Base-by-base conservation (phyloP, 2,329 filamentous ascomycete species). In the Cytospora piceae region DNA sequence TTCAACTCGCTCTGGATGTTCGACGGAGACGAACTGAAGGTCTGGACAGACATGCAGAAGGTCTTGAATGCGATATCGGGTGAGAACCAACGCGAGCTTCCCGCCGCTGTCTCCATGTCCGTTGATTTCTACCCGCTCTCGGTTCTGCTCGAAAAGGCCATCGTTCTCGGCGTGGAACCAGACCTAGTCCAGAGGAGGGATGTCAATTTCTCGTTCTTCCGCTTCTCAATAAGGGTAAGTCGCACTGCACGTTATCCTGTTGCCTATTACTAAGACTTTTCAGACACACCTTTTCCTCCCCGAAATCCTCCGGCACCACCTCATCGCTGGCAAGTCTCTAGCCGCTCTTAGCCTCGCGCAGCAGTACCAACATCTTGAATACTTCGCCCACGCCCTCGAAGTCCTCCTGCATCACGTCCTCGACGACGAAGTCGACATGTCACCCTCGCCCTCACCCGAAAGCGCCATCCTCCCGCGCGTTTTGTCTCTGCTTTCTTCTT, bases 81-180 rank as follows among this genome's bases (percentile, higher is more conserved):
- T 46, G 89, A 92, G 68, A 78, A 86, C 29, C 82, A 84, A 15
- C 86, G 88, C 68, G 92, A 96, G 61, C 77, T 96, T 4, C 90
- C 92, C 2, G 83, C 86, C 11, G 87, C 92, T 2, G 89, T 97
- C 14, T 86, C 89, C 29, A 87, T 98, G 63, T 85, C 90, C 0
- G 82, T 96, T n/a, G 95, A 99, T 76, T 99, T 98, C 76, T 98
- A 98, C 73, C 95, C 95, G 0, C 80, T 98, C 17, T 96, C 94
- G 1, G 87, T 94, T 3, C 80, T 97, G 5, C 80, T 97, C n/a
- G 89, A 89, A 66, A 97, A 97, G 76, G 94, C 92, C 1, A 92
- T 98, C 66, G 82, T 97, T 2, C 83, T 98, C 59, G 95, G 95
- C 0, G 87, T 98, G 15, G 95, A 99, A 74, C 90, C 94, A 0